phyloP scores from a whole-genome alignment of 2,329 filamentous ascomycete species.

The Trichophyton mentagrophytes region DNA sequence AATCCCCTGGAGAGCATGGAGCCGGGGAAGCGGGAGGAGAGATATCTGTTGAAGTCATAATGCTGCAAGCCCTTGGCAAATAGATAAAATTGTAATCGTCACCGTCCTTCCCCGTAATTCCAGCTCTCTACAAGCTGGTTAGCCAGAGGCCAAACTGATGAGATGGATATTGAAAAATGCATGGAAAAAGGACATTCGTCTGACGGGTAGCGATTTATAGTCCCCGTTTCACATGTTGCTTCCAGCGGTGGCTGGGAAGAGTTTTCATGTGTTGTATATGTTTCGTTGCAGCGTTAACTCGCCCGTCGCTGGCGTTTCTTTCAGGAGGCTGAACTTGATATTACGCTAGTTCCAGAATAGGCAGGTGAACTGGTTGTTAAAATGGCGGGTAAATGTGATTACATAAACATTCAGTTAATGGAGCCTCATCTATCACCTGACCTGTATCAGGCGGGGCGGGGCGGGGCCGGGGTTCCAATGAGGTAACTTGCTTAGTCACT shows the following conservation, averaged over 20 bases:
- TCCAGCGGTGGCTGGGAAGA: neutral
- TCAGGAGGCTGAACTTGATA: neutral
- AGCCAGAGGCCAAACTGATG: too few relatives aligned
- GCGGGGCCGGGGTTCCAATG: too few relatives aligned
- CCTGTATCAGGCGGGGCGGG: too few relatives aligned
- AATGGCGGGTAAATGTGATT: too few relatives aligned
- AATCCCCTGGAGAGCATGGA: neutral
- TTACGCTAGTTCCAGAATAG: neutral
- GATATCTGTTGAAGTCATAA: neutral
- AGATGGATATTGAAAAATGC: neutral
- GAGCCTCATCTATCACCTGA: too few relatives aligned
- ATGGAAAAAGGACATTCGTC: neutral
- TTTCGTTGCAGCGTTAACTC: neutral
- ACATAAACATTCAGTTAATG: too few relatives aligned
- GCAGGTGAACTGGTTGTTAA: neutral
- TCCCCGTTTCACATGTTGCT: neutral
- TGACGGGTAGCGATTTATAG: neutral
- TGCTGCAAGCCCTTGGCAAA: too few relatives aligned
- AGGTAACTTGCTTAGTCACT: too few relatives aligned
- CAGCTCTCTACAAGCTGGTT: neutral
- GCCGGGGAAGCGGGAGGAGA: neutral
- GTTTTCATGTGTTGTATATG: neutral
- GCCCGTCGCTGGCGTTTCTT: neutral
- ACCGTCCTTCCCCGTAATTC: neutral
- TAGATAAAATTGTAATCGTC: neutral